Base-by-base conservation (phyloP, 2,329 filamentous ascomycete genomes). In the Didymella pinodella region DNA sequence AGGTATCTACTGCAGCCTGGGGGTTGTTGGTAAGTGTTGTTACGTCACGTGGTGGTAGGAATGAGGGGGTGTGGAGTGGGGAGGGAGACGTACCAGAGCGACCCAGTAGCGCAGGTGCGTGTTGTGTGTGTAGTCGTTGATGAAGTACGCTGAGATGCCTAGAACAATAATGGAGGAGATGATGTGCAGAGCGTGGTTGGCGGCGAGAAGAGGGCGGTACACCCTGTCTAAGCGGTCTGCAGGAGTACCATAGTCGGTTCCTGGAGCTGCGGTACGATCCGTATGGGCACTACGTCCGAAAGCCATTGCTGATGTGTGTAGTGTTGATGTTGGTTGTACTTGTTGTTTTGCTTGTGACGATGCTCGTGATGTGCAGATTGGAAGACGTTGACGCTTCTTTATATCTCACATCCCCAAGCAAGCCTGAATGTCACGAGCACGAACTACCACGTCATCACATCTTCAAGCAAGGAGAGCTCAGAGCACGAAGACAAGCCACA, bases 61-160 rank as follows among this genome's bases (percentile, higher is more conserved):
- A 3, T 6, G 18, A 40, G 2, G 36, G 10, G 16, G 14, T 20
- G n/a, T 40, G 18, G 6, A 40, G n/a, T 18, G n/a, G 36, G 36
- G 4, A 20, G n/a, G 18, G 8, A 11, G 8, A 20, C 18, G 36
- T 40, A 40, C 36, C n/a, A 40, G 36, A 40, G 36, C 36, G 18
- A 40, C 36, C 36, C 41, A 68, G 58, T 68, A 68, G 25, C 57
- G 40, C 18, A 68, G 56, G 47, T 68, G 66, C n/a, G 60, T 59
- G 32, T 66, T 65, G 41, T 58, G 44, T 1, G 41, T 43, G 49
- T 18, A 67, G 2, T 59, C 25, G 36, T 31, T 3, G 48, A 68
- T 65, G 52, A 68, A 65, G 59, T 66, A 68, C 0, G 63, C 63
- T 14, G 65, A 54, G 32, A 68, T 68, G 7, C 61, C 47, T 22